Evolutionary conservation across 768 basidiomycete genomes (phyloP).

Genomic region (Hemileccinum rubropunctum): DNA sequence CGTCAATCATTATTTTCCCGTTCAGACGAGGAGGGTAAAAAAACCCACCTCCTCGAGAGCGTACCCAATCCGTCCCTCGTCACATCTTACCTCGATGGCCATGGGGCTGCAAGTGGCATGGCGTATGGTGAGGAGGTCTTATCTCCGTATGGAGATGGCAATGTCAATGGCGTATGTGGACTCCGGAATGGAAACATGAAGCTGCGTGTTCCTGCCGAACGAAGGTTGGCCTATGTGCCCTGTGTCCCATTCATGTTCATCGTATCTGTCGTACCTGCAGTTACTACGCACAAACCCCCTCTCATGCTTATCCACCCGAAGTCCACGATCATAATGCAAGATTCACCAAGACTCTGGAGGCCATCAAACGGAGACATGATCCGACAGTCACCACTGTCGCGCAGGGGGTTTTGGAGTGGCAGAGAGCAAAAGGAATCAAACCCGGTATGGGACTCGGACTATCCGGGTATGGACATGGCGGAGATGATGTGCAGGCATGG

Average conservation of each 20-base stretch:
- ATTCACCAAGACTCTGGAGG: slow-evolving; percentile 84
- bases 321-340: slow-evolving; percentile 89
- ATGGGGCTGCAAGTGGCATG: slow-evolving; percentile 22
- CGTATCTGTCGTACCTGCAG: slow-evolving; percentile 35
- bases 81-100: slow-evolving; percentile 31
- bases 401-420: slow-evolving; percentile 97
- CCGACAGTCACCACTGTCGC: slow-evolving; percentile 97
- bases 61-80: slow-evolving; percentile 75
- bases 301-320: slow-evolving; percentile 84
- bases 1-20: slow-evolving; percentile 60
- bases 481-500: slow-evolving; percentile 90
- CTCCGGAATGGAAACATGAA: slow-evolving; percentile 56
- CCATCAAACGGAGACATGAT: slow-evolving; percentile 93
- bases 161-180: slow-evolving; percentile 26
- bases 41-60: slow-evolving; percentile 61
- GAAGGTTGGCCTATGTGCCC: slow-evolving; percentile 49
- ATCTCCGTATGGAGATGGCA: slow-evolving; percentile 21
- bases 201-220: slow-evolving; percentile 79
- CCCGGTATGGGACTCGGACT: slow-evolving; percentile 28
- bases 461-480: slow-evolving; percentile 55
- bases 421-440: slow-evolving; percentile 45
- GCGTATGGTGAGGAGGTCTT: slow-evolving; percentile 1
- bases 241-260: not conserved
- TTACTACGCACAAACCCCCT: slow-evolving; percentile 79
- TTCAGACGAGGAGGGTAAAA: slow-evolving; percentile 31